phyloP scores from a whole-genome alignment of 2,329 filamentous ascomycete genomes.

The Pseudocercospora cruenta region DNA sequence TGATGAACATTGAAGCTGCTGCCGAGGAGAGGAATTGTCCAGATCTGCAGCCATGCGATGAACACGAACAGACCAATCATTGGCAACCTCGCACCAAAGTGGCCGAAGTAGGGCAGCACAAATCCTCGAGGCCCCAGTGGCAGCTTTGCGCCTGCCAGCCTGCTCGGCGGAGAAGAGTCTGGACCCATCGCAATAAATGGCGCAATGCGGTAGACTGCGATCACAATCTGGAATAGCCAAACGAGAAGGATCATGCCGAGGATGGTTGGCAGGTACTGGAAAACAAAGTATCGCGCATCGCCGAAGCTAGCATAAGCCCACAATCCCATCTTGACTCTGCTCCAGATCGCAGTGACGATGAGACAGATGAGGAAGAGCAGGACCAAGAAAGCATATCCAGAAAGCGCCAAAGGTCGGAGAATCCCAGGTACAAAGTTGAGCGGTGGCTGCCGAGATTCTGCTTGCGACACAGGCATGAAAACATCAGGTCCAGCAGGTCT shows the following conservation, averaged over 20 bases:
- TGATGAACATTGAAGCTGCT: conserved; percentile 71
- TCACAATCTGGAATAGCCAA: conserved; percentile 75
- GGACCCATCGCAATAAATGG: conserved; percentile 80
- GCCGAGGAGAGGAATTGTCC: conserved; percentile 80
- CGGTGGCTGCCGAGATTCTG: conserved; percentile 33
- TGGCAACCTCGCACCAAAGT: conserved; percentile 70
- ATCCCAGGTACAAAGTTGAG: conserved; percentile 74
- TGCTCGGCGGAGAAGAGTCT: conserved; percentile 60
- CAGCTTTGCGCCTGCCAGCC: conserved; percentile 69
- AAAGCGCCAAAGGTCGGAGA: conserved; percentile 68
- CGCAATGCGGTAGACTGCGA: conserved; percentile 72
- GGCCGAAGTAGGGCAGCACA: conserved; percentile 68
- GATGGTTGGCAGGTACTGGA: conserved; percentile 81
- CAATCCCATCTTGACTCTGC: conserved; percentile 65
- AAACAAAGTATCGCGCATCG: conserved; percentile 78
- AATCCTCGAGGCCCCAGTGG: conserved; percentile 64
- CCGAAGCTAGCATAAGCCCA: conserved; percentile 70
- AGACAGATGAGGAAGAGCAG: conserved; percentile 72
- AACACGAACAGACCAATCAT: conserved; percentile 67
- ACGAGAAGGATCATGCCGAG: conserved; percentile 72
- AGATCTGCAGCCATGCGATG: conserved; percentile 75
- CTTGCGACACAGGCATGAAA: conserved; percentile 39
- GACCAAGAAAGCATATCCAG: conserved; percentile 63
- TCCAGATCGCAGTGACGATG: conserved; percentile 73
- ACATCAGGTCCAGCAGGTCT: conserved; percentile 30